These are phyloP conservation scores for Hirsutella thompsonii DNA, from an alignment of 2,329 filamentous ascomycete species.

Conservation along the genomic window DNA sequence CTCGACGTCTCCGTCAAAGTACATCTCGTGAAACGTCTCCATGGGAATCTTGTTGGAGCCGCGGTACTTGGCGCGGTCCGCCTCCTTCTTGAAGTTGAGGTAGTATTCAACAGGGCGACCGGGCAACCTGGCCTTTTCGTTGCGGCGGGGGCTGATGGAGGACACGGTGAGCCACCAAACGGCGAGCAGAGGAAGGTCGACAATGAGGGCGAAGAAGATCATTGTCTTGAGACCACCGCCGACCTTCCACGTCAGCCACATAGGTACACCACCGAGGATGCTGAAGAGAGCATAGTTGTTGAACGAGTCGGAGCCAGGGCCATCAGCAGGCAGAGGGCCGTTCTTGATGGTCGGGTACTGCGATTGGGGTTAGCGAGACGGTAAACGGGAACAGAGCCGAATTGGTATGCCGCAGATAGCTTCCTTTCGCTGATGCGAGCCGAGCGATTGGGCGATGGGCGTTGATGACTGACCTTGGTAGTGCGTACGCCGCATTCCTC, in stretches of 20 bases:
- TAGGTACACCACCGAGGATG: slow-evolving; percentile 58
- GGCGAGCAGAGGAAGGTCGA: slow-evolving; percentile 65
- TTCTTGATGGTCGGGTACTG: slow-evolving; percentile 68
- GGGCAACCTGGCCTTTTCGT: slow-evolving; percentile 79
- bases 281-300: slow-evolving; percentile 66
- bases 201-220: slow-evolving; percentile 75
- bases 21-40: slow-evolving; percentile 95
- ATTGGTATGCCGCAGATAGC: background rate
- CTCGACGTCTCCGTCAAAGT: slow-evolving; percentile 88
- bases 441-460: background rate
- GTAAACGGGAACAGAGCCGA: background rate
- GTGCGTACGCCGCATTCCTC: slow-evolving; percentile 43
- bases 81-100: slow-evolving; percentile 63
- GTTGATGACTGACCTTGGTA: slow-evolving; percentile 24
- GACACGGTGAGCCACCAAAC: slow-evolving; percentile 76
- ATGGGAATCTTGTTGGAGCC: slow-evolving; percentile 74
- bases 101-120: slow-evolving; percentile 86
- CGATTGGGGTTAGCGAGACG: background rate
- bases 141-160: slow-evolving; percentile 72
- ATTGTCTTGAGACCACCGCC: slow-evolving; percentile 79
- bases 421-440: background rate
- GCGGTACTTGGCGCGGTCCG: slow-evolving; percentile 52
- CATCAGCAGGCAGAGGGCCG: slow-evolving; percentile 84
- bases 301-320: slow-evolving; percentile 72
- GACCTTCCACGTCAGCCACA: slow-evolving; percentile 72